Conservation (phyloP, 768 basidiomycete species). For the Lentinus tigrinus region DNA sequence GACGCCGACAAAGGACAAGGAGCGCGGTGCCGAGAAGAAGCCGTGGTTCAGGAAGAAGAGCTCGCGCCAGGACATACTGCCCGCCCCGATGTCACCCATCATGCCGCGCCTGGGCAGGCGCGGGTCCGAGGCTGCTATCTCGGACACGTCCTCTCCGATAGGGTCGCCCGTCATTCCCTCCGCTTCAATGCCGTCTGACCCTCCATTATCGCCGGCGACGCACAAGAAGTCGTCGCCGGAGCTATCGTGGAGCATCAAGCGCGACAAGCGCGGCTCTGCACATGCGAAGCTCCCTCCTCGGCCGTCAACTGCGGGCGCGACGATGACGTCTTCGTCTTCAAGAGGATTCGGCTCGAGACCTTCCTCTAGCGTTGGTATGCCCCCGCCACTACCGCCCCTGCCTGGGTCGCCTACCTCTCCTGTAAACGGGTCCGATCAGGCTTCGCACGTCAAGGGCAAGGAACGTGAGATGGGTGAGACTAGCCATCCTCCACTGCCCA, state of each 20-base stretch:
- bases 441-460: background rate
- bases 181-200: conserved; percentile 7
- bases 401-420: conserved; percentile 18
- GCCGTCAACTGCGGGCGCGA: conserved; percentile 42
- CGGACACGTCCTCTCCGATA: background rate
- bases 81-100: conserved; percentile 32
- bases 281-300: conserved; percentile 26
- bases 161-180: conserved; percentile 2
- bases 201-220: background rate
- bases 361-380: background rate
- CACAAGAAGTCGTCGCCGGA: conserved; percentile 27
- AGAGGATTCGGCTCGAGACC: conserved; percentile 10
- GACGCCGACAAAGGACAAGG: conserved; percentile 21
- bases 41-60: conserved; percentile 60
- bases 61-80: conserved; percentile 24
- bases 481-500: background rate
- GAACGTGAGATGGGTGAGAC: background rate
- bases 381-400: conserved; percentile 21
- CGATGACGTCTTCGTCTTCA: conserved; percentile 7
- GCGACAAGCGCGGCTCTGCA: background rate
- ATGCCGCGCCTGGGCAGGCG: conserved; percentile 5
- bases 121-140: conserved; percentile 12
- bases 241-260: conserved; percentile 9
- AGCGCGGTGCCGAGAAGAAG: conserved; percentile 37
- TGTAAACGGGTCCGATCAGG: background rate